Percentiles rank a stretch among this genome's conserved stretches.
Evolutionary conservation across 2,329 filamentous ascomycete species (phyloP).

Genomic region (Cercospora zeina): DNA sequence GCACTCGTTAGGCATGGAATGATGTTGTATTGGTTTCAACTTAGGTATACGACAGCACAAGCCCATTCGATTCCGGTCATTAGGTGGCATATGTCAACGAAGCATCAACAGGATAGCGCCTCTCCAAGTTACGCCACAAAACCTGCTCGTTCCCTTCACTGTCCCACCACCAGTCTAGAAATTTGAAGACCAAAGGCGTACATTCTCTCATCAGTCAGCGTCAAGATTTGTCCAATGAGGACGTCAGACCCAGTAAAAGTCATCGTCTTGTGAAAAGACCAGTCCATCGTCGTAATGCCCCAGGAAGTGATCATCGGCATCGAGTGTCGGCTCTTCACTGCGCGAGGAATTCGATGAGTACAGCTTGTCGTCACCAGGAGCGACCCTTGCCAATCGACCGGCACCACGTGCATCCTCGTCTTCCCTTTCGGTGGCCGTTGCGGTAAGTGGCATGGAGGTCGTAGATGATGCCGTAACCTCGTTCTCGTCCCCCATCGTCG

Average conservation of each 20-base stretch:
- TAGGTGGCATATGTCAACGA: neutral
- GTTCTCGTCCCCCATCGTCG: constrained; percentile 19
- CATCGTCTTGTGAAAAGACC: constrained; percentile 18
- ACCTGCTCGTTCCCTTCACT: neutral
- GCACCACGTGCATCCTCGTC: constrained; percentile 14
- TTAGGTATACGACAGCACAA: constrained; percentile 7
- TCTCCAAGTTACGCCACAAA: neutral
- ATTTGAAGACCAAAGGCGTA: neutral
- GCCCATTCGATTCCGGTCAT: neutral
- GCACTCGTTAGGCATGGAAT: neutral
- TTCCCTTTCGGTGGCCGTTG: constrained; percentile 4
- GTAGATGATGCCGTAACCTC: neutral
- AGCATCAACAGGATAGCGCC: constrained; percentile 5
- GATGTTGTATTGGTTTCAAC: neutral
- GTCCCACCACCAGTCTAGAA: neutral
- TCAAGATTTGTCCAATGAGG: neutral
- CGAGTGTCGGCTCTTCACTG: constrained; percentile 5
- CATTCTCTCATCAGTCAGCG: neutral
- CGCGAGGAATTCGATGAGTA: constrained; percentile 8
- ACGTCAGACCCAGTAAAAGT: constrained; percentile 21
- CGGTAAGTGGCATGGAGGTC: neutral
- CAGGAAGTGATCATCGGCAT: constrained; percentile 16
- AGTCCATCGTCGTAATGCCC: constrained; percentile 22
- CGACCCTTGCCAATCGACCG: neutral
- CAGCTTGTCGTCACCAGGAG: constrained; percentile 20